Percentiles rank a stretch among this genome's conserved stretches.
Conservation (phyloP, 352 stramenopile genomes). For the Phytophthora sp. region DNA sequence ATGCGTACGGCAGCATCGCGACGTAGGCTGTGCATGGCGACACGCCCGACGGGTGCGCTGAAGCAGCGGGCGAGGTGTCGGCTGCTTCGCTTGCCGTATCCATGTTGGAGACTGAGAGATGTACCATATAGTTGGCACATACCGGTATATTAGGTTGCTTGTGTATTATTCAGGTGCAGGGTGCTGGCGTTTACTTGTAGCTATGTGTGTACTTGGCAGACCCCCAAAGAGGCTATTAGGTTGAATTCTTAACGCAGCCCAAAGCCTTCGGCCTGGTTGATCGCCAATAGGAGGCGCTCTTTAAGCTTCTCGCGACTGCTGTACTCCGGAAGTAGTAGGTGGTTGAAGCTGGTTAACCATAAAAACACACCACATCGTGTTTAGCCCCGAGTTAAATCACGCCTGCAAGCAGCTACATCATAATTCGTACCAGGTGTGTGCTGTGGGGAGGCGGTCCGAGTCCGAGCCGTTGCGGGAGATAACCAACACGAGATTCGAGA, state of each 20-base stretch:
- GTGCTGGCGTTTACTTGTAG: neutral
- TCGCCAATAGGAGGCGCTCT: slow-evolving; percentile 78
- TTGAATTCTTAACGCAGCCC: slow-evolving; percentile 58
- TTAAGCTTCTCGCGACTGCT: slow-evolving; percentile 77
- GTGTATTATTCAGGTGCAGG: neutral
- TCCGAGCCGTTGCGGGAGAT: slow-evolving; percentile 87
- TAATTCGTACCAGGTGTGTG: slow-evolving; percentile 79
- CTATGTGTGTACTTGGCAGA: neutral
- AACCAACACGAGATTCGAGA: slow-evolving; percentile 83
- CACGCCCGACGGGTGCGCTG: neutral
- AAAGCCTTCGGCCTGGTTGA: slow-evolving; percentile 86
- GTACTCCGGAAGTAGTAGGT: slow-evolving; percentile 89
- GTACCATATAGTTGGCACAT: slow-evolving; percentile 4
- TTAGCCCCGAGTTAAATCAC: slow-evolving; percentile 8
- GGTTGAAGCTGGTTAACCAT: slow-evolving; percentile 73
- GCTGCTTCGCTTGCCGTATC: slow-evolving; percentile 4
- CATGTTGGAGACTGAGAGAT: slow-evolving; percentile 3
- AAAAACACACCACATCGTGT: slow-evolving; percentile 23
- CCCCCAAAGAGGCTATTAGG: neutral
- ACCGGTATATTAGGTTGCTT: neutral
- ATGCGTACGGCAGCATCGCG: slow-evolving; percentile 89
- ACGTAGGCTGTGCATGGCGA: slow-evolving; percentile 78
- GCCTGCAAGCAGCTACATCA: slow-evolving; percentile 4
- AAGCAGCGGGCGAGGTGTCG: neutral
- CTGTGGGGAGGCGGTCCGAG: slow-evolving; percentile 81